These are phyloP conservation scores for Saccharomyces kudriavzevii DNA, from an alignment of 805 yeast species.

Conservation along the genomic window DNA sequence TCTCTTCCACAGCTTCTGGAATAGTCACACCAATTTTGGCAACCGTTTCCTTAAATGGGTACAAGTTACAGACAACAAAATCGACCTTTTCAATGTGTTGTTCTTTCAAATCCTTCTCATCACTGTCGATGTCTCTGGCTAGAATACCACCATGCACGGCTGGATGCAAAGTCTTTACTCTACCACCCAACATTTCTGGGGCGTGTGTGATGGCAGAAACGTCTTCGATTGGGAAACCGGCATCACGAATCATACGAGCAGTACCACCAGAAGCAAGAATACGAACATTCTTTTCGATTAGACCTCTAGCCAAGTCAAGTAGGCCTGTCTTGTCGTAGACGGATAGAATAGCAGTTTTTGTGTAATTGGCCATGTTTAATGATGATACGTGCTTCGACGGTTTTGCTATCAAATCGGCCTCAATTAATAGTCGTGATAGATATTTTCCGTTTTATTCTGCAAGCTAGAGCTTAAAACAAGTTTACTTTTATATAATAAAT, in stretches of 20 bases:
- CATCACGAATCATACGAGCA: constrained; percentile 85
- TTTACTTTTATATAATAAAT: background rate
- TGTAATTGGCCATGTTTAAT: background rate
- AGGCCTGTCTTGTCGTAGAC: constrained; percentile 96
- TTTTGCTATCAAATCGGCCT: background rate
- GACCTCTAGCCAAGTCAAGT: constrained; percentile 90
- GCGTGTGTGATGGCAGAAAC: constrained; percentile 93
- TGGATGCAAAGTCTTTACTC: constrained; percentile 96
- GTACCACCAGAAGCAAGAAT: constrained; percentile 97
- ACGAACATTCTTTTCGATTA: constrained; percentile 78
- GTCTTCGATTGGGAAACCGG: constrained; percentile 96
- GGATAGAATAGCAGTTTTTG: constrained; percentile 85
- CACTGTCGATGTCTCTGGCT: constrained; percentile 85
- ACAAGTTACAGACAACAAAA: constrained; percentile 92
- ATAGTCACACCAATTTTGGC: constrained; percentile 91
- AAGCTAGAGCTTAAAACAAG: background rate
- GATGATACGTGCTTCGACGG: background rate
- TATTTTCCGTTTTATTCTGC: background rate
- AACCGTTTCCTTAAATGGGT: constrained; percentile 95
- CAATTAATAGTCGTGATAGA: background rate
- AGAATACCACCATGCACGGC: constrained; percentile 97
- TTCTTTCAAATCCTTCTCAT: constrained; percentile 73
- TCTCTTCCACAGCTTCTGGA: constrained; percentile 96
- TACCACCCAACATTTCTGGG: constrained; percentile 97
- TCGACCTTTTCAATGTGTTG: constrained; percentile 94